phyloP scores from a whole-genome alignment of 768 basidiomycete genomes.

The Cyathus striatus region DNA sequence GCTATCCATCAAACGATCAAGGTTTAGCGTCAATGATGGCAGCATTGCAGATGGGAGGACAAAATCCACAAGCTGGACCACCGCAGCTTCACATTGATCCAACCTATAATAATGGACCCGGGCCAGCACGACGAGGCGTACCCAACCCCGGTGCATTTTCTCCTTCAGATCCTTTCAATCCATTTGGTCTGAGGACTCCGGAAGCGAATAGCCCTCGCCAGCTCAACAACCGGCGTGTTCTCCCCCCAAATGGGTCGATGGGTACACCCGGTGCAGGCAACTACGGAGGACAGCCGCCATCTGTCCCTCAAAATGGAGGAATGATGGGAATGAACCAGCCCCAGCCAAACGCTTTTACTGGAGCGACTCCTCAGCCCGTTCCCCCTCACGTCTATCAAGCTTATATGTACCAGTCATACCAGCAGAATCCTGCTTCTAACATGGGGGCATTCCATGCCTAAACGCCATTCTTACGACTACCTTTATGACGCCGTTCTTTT shows the following conservation, averaged over 20 bases:
- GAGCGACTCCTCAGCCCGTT: constrained; percentile 52
- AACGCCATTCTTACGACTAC: constrained; percentile 33
- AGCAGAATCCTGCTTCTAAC: constrained; percentile 64
- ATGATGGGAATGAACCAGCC: constrained; percentile 63
- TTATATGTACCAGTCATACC: constrained; percentile 84
- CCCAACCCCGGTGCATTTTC: constrained; percentile 30
- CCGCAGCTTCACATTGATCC: constrained; percentile 72
- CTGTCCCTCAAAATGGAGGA: constrained; percentile 47
- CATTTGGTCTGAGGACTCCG: constrained; percentile 41
- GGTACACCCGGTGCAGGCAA: constrained; percentile 38
- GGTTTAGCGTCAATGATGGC: constrained; percentile 92
- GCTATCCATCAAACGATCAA: constrained; percentile 80
- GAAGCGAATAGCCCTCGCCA: constrained; percentile 46
- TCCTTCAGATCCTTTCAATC: constrained; percentile 44
- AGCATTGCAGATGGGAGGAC: constrained; percentile 84
- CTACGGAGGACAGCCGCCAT: constrained; percentile 61
- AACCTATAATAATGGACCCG: constrained; percentile 40
- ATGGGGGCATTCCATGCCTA: constrained; percentile 75
- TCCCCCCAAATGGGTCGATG: constrained; percentile 33
- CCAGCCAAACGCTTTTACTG: constrained; percentile 61
- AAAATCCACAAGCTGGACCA: constrained; percentile 77
- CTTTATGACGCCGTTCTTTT: constrained; percentile 39
- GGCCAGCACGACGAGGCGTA: constrained; percentile 28
- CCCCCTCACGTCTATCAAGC: constrained; percentile 70
- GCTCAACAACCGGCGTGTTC: constrained; percentile 40